phyloP scores from a whole-genome alignment of 2,329 filamentous ascomycete species.

The Ophiostoma quercus region DNA sequence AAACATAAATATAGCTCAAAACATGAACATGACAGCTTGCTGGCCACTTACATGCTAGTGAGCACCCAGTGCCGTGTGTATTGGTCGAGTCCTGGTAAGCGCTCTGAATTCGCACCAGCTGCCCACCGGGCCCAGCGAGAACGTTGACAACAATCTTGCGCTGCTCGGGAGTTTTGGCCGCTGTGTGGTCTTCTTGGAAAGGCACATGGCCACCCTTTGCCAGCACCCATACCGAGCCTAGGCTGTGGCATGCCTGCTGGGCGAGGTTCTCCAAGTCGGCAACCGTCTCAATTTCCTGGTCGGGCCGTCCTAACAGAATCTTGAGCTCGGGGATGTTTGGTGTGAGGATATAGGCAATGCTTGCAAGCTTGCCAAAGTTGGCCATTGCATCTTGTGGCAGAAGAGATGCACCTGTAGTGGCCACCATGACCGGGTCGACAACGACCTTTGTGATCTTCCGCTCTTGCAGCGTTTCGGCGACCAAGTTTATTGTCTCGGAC shows the following conservation, averaged over 20 bases:
- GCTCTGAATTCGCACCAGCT: slow-evolving; percentile 61
- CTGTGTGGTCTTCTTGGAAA: slow-evolving; percentile 57
- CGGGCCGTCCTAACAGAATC: slow-evolving; percentile 51
- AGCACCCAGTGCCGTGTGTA: slow-evolving; percentile 93
- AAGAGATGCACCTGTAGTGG: slow-evolving; percentile 69
- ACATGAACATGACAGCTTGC: neutral
- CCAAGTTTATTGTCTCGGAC: slow-evolving; percentile 60
- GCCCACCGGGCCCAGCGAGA: slow-evolving; percentile 54
- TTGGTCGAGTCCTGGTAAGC: slow-evolving; percentile 68
- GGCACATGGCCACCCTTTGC: slow-evolving; percentile 91
- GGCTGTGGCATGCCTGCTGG: slow-evolving; percentile 50
- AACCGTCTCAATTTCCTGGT: slow-evolving; percentile 46
- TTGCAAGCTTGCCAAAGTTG: slow-evolving; percentile 58
- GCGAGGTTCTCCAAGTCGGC: slow-evolving; percentile 66
- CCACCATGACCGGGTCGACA: slow-evolving; percentile 90
- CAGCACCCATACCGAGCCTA: slow-evolving; percentile 76
- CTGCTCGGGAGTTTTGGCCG: slow-evolving; percentile 55
- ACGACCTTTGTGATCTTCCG: slow-evolving; percentile 57
- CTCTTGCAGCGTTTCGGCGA: slow-evolving; percentile 58
- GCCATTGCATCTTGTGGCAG: slow-evolving; percentile 60
- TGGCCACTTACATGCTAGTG: slow-evolving; percentile 66
- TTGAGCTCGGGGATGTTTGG: slow-evolving; percentile 73
- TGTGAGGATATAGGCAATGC: slow-evolving; percentile 63
- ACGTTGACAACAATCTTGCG: slow-evolving; percentile 69
- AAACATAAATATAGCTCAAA: neutral